phyloP scores from a whole-genome alignment of 2,329 filamentous ascomycete species.

The Claviceps sp. region DNA sequence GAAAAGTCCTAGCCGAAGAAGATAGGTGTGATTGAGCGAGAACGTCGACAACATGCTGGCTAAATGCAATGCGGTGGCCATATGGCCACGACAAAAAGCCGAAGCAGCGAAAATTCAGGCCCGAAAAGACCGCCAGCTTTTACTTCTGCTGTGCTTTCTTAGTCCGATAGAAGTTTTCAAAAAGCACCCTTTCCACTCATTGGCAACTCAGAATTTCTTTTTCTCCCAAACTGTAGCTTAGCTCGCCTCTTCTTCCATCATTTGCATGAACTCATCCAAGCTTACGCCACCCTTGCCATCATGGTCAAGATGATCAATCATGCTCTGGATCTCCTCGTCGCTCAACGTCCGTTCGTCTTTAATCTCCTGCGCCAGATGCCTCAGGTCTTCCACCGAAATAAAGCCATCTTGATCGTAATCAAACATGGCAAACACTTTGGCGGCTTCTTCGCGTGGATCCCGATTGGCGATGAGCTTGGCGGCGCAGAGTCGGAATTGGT shows the following conservation, averaged over 20 bases:
- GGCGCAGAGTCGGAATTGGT: conserved; percentile 53
- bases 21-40: background rate
- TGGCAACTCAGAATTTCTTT: background rate
- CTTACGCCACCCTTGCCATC: conserved; percentile 75
- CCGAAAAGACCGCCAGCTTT: background rate
- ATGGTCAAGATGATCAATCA: conserved; percentile 97
- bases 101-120: background rate
- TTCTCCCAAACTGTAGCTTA: conserved; percentile 3
- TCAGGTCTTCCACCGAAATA: conserved; percentile 78
- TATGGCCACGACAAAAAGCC: background rate
- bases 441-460: conserved; percentile 82
- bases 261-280: conserved; percentile 55
- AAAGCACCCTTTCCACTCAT: background rate
- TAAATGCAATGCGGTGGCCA: background rate
- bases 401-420: conserved; percentile 85
- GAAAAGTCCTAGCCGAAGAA: too few relatives aligned
- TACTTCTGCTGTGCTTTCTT: background rate
- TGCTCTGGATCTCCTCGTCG: conserved; percentile 82
- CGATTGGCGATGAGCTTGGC: conserved; percentile 68
- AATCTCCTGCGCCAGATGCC: conserved; percentile 76
- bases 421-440: conserved; percentile 84
- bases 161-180: background rate
- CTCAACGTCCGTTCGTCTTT: conserved; percentile 69
- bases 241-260: conserved; percentile 37
- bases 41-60: background rate